These are phyloP conservation scores for Trichoderma gamsii DNA, from an alignment of 495 filamentous ascomycete genomes.

Conservation along the genomic window DNA sequence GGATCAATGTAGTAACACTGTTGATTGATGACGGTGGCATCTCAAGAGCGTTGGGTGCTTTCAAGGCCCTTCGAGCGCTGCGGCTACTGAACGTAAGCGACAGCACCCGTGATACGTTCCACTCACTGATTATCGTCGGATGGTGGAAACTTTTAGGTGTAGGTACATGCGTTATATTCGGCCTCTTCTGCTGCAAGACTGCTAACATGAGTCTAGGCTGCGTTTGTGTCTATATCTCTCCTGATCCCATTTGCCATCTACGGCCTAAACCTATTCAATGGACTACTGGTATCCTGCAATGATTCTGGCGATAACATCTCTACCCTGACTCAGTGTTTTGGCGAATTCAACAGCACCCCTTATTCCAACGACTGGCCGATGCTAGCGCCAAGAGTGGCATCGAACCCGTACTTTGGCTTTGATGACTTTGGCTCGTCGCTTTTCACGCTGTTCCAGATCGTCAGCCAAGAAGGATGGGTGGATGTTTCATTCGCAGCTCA, in stretches of 20 bases:
- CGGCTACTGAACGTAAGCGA: conserved; percentile 92
- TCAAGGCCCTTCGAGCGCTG: conserved; percentile 94
- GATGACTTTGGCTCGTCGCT: conserved; percentile 88
- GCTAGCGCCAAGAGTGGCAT: conserved; percentile 69
- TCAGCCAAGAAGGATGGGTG: conserved; percentile 96
- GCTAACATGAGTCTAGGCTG: conserved; percentile 46
- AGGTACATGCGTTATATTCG: conserved; percentile 39
- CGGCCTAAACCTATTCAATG: conserved; percentile 85
- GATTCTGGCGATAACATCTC: conserved; percentile 50
- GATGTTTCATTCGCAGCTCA: conserved; percentile 82
- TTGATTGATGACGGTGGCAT: conserved; percentile 71
- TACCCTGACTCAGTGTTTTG: conserved; percentile 67
- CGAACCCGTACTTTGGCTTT: conserved; percentile 85
- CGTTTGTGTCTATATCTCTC: conserved; percentile 88
- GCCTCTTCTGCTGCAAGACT: conserved; percentile 5
- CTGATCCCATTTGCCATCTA: conserved; percentile 96
- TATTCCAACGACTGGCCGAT: conserved; percentile 70
- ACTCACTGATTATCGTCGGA: conserved; percentile 88
- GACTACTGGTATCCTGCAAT: conserved; percentile 74
- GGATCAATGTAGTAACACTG: conserved; percentile 87
- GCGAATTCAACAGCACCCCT: conserved; percentile 71
- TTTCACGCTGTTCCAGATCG: conserved; percentile 97
- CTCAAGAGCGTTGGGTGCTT: conserved; percentile 86
- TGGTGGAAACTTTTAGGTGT: conserved; percentile 78
- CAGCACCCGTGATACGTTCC: conserved; percentile 91